Percentiles rank a stretch among this genome's conserved stretches.
Evolutionary conservation across 495 filamentous ascomycete genomes (phyloP).

Genomic region (Poronia punctata): DNA sequence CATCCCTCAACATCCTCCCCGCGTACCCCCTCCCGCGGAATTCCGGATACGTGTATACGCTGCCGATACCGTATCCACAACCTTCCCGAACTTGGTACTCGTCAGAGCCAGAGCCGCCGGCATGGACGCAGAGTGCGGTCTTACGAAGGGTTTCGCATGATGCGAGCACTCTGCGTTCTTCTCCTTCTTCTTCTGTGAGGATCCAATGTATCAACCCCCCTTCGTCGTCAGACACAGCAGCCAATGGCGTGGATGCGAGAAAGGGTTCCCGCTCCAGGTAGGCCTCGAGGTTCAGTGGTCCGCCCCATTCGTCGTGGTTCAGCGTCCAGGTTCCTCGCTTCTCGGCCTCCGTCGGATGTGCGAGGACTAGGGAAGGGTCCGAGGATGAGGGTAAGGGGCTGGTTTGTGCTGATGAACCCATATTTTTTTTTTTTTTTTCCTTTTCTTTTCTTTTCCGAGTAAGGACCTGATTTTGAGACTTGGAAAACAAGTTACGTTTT

Average conservation of each 20-base stretch:
- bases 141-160: constrained; percentile 83
- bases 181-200: constrained; percentile 51
- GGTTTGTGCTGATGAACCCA: too few species aligned
- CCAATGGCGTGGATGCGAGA: constrained; percentile 58
- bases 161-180: constrained; percentile 57
- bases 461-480: too few species aligned
- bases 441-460: too few species aligned
- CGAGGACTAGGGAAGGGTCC: constrained; percentile 57
- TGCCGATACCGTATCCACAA: constrained; percentile 73
- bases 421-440: too few species aligned
- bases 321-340: constrained; percentile 54
- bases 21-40: constrained; percentile 76
- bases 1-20: constrained; percentile 48
- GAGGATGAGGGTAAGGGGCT: constrained; percentile 52
- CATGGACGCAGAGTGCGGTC: constrained; percentile 47
- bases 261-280: constrained; percentile 76
- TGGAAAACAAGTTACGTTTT: too few species aligned
- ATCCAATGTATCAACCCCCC: constrained; percentile 83
- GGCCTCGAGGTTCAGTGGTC: constrained; percentile 52
- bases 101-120: constrained; percentile 11
- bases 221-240: too few species aligned
- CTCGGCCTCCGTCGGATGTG: constrained; percentile 61
- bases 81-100: constrained; percentile 49
- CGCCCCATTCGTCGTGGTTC: constrained; percentile 68
- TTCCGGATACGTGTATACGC: constrained; percentile 72